A percentile compares a stretch with the other conserved stretches of the same genome.
Evolutionary conservation across 2,329 filamentous ascomycete species (phyloP).

Genomic region (Chaetomium sp.): DNA sequence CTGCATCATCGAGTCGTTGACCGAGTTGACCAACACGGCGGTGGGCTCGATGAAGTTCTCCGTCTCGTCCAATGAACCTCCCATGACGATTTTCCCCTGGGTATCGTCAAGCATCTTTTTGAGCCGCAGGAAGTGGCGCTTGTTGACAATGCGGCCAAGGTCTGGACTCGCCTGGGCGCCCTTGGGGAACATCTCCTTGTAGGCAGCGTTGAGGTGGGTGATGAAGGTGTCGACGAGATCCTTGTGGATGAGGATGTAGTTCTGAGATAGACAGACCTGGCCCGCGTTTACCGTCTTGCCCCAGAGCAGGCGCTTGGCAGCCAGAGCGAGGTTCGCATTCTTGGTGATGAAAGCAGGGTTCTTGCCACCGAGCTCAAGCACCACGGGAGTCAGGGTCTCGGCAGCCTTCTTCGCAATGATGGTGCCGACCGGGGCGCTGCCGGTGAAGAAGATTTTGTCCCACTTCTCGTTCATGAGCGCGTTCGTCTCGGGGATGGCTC

Average conservation of each 20-base stretch:
- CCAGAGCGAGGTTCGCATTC: slow-evolving; percentile 70
- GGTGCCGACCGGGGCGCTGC: slow-evolving; percentile 68
- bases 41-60: slow-evolving; percentile 87
- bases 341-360: slow-evolving; percentile 92
- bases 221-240: slow-evolving; percentile 66
- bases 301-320: slow-evolving; percentile 81
- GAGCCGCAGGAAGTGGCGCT: slow-evolving; percentile 69
- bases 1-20: slow-evolving; percentile 68
- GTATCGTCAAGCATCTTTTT: slow-evolving; percentile 87
- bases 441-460: slow-evolving; percentile 98
- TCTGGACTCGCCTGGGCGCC: slow-evolving; percentile 74
- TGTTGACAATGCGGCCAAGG: slow-evolving; percentile 74
- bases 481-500: slow-evolving; percentile 71
- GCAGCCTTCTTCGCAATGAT: slow-evolving; percentile 89
- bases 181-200: slow-evolving; percentile 75
- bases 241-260: slow-evolving; percentile 81
- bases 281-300: slow-evolving; percentile 81
- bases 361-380: slow-evolving; percentile 81
- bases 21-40: slow-evolving; percentile 71
- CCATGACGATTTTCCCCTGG: slow-evolving; percentile 77
- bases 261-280: slow-evolving; percentile 88
- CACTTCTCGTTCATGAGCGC: slow-evolving; percentile 81
- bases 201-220: slow-evolving; percentile 62
- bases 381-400: slow-evolving; percentile 77
- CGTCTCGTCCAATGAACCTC: slow-evolving; percentile 73